A percentile compares a stretch with the other conserved stretches of the same genome.
Conservation (phyloP, 768 basidiomycete species). For the Fomitopsis pulvina region DNA sequence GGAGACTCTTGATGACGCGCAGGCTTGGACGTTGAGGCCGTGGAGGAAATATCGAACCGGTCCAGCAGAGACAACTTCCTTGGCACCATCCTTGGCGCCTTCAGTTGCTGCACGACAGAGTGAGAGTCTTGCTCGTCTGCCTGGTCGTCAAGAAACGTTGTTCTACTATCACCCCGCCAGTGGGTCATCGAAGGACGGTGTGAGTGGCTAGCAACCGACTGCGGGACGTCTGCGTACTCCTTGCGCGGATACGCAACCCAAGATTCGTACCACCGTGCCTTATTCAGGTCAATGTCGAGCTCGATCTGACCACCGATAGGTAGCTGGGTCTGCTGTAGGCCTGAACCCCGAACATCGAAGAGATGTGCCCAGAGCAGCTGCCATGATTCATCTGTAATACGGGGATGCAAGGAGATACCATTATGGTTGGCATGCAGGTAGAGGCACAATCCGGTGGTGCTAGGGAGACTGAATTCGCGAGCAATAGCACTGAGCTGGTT, state of each 20-base stretch:
- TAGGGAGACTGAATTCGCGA: conserved; percentile 77
- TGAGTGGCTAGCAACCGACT: conserved; percentile 28
- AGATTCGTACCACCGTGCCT: conserved; percentile 72
- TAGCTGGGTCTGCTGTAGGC: conserved; percentile 28
- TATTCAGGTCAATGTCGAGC: conserved; percentile 75
- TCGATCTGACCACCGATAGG: conserved; percentile 78
- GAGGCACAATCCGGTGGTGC: conserved; percentile 69
- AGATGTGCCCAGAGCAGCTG: conserved; percentile 60
- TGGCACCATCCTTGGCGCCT: conserved; percentile 45
- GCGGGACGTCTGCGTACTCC: conserved; percentile 35
- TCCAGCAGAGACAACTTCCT: conserved; percentile 66
- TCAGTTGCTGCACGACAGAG: conserved; percentile 21
- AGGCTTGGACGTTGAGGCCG: conserved; percentile 23
- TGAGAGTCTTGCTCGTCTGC: conserved; percentile 28
- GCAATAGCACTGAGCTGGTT: conserved; percentile 75
- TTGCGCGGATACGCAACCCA: conserved; percentile 52
- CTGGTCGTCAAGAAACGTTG: conserved; percentile 36
- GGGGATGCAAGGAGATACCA: conserved; percentile 52
- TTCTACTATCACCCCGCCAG: conserved; percentile 48
- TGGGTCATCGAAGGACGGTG: conserved; percentile 37
- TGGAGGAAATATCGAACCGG: conserved; percentile 42
- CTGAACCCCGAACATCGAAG: conserved; percentile 35
- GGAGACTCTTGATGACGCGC: conserved; percentile 23
- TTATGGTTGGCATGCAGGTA: conserved; percentile 61
- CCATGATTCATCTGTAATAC: conserved; percentile 79